Base-by-base conservation (phyloP, 371 early-diverging fungal genomes). In the Thermomucor indicae-seudaticae region DNA sequence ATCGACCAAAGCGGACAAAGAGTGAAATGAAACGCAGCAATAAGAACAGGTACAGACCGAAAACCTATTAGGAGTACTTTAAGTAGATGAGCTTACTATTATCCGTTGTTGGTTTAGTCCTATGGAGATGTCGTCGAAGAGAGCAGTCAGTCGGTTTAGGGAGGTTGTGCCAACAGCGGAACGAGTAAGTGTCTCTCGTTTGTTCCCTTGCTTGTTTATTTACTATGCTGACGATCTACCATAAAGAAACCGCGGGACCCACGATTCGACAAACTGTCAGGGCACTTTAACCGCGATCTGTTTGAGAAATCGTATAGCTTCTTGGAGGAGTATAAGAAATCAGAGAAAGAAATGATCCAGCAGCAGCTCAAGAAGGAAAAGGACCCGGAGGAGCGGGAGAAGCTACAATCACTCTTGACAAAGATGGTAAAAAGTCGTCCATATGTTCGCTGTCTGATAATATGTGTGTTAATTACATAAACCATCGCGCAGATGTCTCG, bases 301-400 rank as follows among this genome's bases (percentile, higher is more conserved):
- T 95, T 90, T 60, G 82, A 90, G 55, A 84, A 86, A 49, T 88
- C 92, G 6, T 95, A 93, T 62, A 75, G 66, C 1, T 95, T 94
- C 61, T 48, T 95, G 29, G 71, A 85, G 25, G 84, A 89, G 23
- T 88, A 89, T 57, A 81, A 83, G 50, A 66, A 80, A 47, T 64
- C 72, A 11, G 96, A 95, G 58, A 71, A 88, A 47, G 75, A 73
- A 16, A 65, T 79, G 70, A 55, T 95, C 25, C 68, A 73, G 43
- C 65, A 81, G 25, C 64, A 73, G 53, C 67, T 89, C 44, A 69
- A 71, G 50, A 85, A 84, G 52, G 80, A 79, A 49, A 81, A 81
- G 48, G 78, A 88, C 55, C 52, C 61, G 2, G 81, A 82, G 11
- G 53, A 57, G 46, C 72, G 78, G 54, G 71, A 72, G 27, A 59